phyloP scores from a whole-genome alignment of 2,329 filamentous ascomycete genomes.

The Fusarium zealandicum region DNA sequence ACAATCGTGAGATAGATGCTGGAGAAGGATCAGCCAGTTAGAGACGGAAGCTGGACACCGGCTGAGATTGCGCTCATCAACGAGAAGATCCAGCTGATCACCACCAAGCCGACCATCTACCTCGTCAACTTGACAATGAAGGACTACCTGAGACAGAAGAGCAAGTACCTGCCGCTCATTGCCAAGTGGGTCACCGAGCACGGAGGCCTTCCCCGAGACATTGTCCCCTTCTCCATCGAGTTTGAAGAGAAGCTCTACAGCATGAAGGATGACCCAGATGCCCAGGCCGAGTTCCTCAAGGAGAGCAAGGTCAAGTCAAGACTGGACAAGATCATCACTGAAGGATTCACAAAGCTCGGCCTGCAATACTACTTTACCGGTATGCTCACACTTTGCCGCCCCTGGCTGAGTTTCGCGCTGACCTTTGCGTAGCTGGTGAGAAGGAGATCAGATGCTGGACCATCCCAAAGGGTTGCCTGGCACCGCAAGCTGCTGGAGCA shows the following conservation, averaged over 20 bases:
- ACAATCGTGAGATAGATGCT: conserved; percentile 42
- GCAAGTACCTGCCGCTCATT: conserved; percentile 54
- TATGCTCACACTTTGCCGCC: conserved; percentile 18
- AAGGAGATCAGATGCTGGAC: conserved; percentile 57
- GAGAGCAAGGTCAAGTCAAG: conserved; percentile 52
- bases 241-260: conserved; percentile 54
- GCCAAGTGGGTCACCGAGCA: conserved; percentile 55
- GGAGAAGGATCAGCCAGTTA: conserved; percentile 51
- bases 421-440: conserved; percentile 47
- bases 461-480: conserved; percentile 47
- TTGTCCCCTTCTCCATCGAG: conserved; percentile 54
- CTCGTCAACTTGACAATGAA: conserved; percentile 57
- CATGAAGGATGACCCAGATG: conserved; percentile 48
- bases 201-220: conserved; percentile 50
- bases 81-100: conserved; percentile 55
- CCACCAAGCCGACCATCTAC: conserved; percentile 55
- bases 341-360: conserved; percentile 54
- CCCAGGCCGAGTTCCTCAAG: conserved; percentile 47
- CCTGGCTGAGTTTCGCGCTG: not conserved
- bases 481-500: conserved; percentile 52
- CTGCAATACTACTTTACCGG: conserved; percentile 55
- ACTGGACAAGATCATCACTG: conserved; percentile 53
- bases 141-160: conserved; percentile 55
- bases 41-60: conserved; percentile 53
- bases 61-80: conserved; percentile 55